These are phyloP conservation scores for Thielaviopsis punctulata DNA, from an alignment of 2,329 filamentous ascomycete genomes.

Conservation along the genomic window DNA sequence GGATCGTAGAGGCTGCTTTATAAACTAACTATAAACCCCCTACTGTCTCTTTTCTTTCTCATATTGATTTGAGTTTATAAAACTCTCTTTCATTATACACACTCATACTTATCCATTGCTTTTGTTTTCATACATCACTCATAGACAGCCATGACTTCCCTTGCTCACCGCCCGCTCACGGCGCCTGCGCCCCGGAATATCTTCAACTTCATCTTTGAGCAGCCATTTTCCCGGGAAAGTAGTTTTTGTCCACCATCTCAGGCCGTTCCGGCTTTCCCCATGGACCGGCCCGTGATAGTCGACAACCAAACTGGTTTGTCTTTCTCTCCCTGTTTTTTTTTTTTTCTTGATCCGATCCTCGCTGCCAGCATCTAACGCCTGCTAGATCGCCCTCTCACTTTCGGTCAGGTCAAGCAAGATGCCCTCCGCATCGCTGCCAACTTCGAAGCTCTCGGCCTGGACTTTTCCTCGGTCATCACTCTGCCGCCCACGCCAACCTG, in stretches of 20 bases:
- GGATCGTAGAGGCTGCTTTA: too few relatives aligned
- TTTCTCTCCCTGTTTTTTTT: background rate
- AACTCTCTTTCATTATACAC: background rate
- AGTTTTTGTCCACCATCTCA: constrained; percentile 18
- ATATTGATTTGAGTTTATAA: too few relatives aligned
- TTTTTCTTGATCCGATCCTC: background rate
- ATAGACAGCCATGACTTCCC: constrained; percentile 12
- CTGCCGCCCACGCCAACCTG: constrained; percentile 25
- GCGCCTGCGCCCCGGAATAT: constrained; percentile 17
- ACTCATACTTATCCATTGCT: background rate
- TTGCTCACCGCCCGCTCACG: background rate
- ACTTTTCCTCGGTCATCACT: constrained; percentile 19
- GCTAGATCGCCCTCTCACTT: constrained; percentile 22
- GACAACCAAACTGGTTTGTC: constrained; percentile 23
- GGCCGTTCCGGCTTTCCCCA: constrained; percentile 19
- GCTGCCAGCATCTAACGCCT: background rate
- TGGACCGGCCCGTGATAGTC: constrained; percentile 22
- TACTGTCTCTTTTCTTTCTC: too few relatives aligned
- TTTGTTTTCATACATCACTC: too few relatives aligned
- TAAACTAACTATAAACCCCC: too few relatives aligned
- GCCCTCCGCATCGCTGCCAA: constrained; percentile 21
- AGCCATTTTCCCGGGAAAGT: constrained; percentile 20
- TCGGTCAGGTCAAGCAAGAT: constrained; percentile 19
- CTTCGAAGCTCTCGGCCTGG: constrained; percentile 21
- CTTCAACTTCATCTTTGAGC: constrained; percentile 23